These are phyloP conservation scores for Sporothrix brunneoviolacea DNA, from an alignment of 2,329 filamentous ascomycete species.

Conservation along the genomic window DNA sequence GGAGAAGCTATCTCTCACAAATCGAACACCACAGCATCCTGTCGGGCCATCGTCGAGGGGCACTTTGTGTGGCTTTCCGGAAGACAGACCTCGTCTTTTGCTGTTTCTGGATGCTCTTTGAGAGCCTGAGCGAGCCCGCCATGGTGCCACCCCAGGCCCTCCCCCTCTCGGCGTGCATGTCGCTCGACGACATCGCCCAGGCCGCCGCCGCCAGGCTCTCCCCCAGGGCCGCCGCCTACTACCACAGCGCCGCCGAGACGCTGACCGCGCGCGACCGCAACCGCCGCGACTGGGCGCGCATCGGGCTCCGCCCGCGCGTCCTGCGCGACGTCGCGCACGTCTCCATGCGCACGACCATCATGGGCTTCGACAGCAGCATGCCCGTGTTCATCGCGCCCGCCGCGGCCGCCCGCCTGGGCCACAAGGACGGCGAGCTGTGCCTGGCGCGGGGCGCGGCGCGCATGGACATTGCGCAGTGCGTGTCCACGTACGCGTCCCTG, in stretches of 20 bases:
- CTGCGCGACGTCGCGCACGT: slow-evolving; percentile 7
- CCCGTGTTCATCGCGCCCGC: slow-evolving; percentile 17
- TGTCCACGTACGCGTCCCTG: slow-evolving; percentile 14
- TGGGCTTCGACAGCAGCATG: slow-evolving; percentile 11
- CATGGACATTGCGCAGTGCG: slow-evolving; percentile 17
- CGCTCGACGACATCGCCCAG: slow-evolving; percentile 8
- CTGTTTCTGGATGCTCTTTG: no score
- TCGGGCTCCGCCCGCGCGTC: slow-evolving; percentile 14
- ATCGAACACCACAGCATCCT: no score
- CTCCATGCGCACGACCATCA: slow-evolving; percentile 7
- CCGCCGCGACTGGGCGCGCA: slow-evolving; percentile 10
- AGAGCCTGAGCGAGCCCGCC: no score
- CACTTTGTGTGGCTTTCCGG: no score
- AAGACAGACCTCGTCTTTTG: no score
- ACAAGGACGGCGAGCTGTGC: slow-evolving; percentile 14
- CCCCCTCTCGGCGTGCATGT: slow-evolving; percentile 15
- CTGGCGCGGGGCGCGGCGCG: slow-evolving; percentile 14
- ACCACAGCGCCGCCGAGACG: slow-evolving; percentile 10
- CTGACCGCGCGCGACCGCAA: slow-evolving; percentile 8
- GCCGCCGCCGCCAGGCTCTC: slow-evolving; percentile 5
- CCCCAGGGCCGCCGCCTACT: slow-evolving; percentile 11
- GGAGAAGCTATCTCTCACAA: no score
- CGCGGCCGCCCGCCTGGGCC: slow-evolving; percentile 14
- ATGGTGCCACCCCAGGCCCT: no score
- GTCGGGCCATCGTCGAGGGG: no score